Percentiles rank a stretch among this genome's conserved stretches.
These are phyloP conservation scores for Metarhizium brunneum DNA, from an alignment of 2,329 filamentous ascomycete genomes.

Conservation along the genomic window DNA sequence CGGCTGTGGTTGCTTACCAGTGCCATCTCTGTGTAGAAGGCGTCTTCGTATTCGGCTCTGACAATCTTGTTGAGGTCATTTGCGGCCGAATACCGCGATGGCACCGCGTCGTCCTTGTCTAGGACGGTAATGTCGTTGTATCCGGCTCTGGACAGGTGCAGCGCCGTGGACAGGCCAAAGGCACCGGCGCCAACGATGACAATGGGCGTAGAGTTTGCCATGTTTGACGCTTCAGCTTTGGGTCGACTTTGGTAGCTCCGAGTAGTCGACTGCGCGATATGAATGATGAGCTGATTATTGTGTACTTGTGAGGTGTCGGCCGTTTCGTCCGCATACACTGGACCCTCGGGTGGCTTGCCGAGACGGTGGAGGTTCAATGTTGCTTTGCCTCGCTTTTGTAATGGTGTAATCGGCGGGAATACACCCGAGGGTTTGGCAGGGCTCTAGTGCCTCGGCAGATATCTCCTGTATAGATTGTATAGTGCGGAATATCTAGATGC, in stretches of 20 bases:
- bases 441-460: too few species aligned
- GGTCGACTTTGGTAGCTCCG: not conserved
- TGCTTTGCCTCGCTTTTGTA: too few species aligned
- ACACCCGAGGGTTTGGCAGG: too few species aligned
- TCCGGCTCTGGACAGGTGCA: conserved; percentile 33
- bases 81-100: conserved; percentile 37
- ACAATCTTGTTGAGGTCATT: conserved; percentile 56
- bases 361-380: too few species aligned
- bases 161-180: conserved; percentile 40
- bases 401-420: too few species aligned
- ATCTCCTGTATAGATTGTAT: too few species aligned
- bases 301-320: too few species aligned
- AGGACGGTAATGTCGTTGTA: conserved; percentile 38
- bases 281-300: too few species aligned
- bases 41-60: conserved; percentile 48
- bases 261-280: too few species aligned
- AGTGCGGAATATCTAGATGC: too few species aligned
- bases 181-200: conserved; percentile 36
- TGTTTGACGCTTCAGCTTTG: not conserved
- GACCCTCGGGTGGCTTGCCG: too few species aligned
- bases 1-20: conserved; percentile 23
- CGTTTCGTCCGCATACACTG: too few species aligned
- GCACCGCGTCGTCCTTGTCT: conserved; percentile 28
- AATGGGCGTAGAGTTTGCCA: not conserved
- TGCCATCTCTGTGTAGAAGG: conserved; percentile 45